phyloP scores from a whole-genome alignment of 2,329 filamentous ascomycete genomes.

The Aspergillus luchuensis region DNA sequence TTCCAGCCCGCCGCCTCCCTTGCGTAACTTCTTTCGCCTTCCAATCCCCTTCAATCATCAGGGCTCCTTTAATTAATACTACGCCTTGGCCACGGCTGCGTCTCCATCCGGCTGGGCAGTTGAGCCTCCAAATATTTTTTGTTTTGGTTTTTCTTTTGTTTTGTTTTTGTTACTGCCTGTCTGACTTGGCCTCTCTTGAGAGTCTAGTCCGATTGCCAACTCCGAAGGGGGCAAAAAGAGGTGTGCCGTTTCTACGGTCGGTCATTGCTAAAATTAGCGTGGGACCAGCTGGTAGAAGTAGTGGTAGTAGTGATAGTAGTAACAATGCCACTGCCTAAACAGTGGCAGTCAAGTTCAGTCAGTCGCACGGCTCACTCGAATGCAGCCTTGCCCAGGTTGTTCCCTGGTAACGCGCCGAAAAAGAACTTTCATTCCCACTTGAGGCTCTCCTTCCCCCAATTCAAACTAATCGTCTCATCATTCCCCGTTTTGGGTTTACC shows the following conservation, averaged over 20 bases:
- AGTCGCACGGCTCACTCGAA: neutral
- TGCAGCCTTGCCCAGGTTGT: neutral
- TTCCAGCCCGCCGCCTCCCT: neutral
- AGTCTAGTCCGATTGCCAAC: neutral
- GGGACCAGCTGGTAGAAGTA: no score
- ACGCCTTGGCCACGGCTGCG: neutral
- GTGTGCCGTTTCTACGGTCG: no score
- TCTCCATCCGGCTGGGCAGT: neutral
- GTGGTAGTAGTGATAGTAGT: neutral
- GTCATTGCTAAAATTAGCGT: neutral
- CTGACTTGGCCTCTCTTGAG: neutral
- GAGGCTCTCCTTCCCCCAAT: no score
- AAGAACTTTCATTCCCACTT: no score
- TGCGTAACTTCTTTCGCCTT: neutral
- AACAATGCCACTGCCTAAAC: neutral
- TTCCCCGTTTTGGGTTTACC: neutral
- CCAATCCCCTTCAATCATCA: neutral
- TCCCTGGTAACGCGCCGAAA: neutral
- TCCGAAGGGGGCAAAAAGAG: neutral
- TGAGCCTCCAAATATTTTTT: neutral
- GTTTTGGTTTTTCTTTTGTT: no score
- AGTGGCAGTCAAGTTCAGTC: neutral
- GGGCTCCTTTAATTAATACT: neutral
- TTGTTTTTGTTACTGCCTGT: neutral
- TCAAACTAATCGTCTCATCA: neutral